Percentiles rank a stretch among this genome's conserved stretches.
phyloP scores from a whole-genome alignment of 495 filamentous ascomycete genomes.

The Cercophora samala region DNA sequence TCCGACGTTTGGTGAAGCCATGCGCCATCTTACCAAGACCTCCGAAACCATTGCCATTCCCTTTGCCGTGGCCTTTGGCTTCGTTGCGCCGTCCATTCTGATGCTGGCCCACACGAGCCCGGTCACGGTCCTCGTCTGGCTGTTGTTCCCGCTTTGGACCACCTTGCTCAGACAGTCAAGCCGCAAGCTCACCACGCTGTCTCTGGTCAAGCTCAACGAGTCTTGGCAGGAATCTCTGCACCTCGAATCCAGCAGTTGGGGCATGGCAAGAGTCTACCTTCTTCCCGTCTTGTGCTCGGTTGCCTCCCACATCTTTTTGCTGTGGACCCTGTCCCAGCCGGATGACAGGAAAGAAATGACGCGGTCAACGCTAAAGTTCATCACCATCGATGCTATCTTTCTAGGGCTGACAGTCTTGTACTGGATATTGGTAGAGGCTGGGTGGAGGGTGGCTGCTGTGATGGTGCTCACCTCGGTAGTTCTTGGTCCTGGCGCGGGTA shows the following conservation, averaged over 20 bases:
- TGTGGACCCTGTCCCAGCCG: constrained; percentile 30
- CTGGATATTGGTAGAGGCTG: constrained; percentile 42
- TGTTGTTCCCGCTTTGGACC: constrained; percentile 43
- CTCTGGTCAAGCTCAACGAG: constrained; percentile 2
- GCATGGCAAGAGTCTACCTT: constrained; percentile 33
- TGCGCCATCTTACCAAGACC: constrained; percentile 32
- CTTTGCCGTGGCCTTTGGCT: constrained; percentile 38
- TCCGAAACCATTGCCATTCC: constrained; percentile 42
- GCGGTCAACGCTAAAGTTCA: constrained; percentile 33
- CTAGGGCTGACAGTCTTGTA: constrained; percentile 39
- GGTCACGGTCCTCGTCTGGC: constrained; percentile 58
- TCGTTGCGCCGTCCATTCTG: constrained; percentile 42
- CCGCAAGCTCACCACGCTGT: constrained; percentile 19
- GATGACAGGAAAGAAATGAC: constrained; percentile 44
- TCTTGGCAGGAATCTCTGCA: constrained; percentile 27
- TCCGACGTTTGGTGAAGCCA: constrained; percentile 28
- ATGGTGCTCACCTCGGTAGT: constrained; percentile 31
- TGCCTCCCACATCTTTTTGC: constrained; percentile 29
- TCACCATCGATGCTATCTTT: constrained; percentile 36
- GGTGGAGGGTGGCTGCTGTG: constrained; percentile 29
- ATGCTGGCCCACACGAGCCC: constrained; percentile 76
- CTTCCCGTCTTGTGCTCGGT: constrained; percentile 37
- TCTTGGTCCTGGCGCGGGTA: constrained; percentile 39
- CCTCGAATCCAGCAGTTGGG: constrained; percentile 31
- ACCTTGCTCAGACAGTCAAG: constrained; percentile 32